phyloP scores from a whole-genome alignment of 2,329 filamentous ascomycete species.

The Pyricularia grisea region DNA sequence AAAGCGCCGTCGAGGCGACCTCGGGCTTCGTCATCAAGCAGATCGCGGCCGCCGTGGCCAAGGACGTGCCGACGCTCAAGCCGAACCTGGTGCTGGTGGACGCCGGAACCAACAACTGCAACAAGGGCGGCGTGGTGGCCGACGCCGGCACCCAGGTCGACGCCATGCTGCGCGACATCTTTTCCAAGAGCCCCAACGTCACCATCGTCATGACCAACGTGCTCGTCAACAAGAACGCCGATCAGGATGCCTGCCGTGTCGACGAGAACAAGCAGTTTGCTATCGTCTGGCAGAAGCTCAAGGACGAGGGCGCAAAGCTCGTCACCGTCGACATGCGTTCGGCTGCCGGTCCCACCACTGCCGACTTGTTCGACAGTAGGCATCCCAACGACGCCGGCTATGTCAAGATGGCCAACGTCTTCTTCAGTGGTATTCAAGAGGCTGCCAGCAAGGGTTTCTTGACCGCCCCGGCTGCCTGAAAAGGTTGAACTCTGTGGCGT shows the following conservation, averaged over 20 bases:
- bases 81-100: constrained; percentile 14
- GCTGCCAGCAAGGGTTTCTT: constrained; percentile 9
- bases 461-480: constrained; percentile 1
- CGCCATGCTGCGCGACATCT: constrained; percentile 12
- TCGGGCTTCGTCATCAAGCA: constrained; percentile 7
- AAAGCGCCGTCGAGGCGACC: constrained; percentile 7
- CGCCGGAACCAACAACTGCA: constrained; percentile 14
- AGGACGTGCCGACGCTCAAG: constrained; percentile 4
- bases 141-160: constrained; percentile 12
- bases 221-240: constrained; percentile 13
- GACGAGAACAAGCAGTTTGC: constrained; percentile 11
- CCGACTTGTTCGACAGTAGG: constrained; percentile 9
- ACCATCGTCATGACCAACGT: constrained; percentile 16
- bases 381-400: constrained; percentile 10
- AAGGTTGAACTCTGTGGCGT: background rate
- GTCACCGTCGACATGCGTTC: constrained; percentile 13
- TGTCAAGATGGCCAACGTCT: constrained; percentile 10
- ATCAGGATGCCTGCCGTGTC: constrained; percentile 10
- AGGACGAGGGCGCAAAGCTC: constrained; percentile 9
- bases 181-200: constrained; percentile 12
- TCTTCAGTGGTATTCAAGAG: constrained; percentile 9
- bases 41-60: constrained; percentile 2
- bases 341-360: constrained; percentile 8
- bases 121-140: constrained; percentile 9
- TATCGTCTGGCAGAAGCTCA: constrained; percentile 4